Evolutionary conservation across 805 yeast genomes (phyloP), one percentile per base, ranked within the genome.

Genomic region (Komagataella mondaviorum): DNA sequence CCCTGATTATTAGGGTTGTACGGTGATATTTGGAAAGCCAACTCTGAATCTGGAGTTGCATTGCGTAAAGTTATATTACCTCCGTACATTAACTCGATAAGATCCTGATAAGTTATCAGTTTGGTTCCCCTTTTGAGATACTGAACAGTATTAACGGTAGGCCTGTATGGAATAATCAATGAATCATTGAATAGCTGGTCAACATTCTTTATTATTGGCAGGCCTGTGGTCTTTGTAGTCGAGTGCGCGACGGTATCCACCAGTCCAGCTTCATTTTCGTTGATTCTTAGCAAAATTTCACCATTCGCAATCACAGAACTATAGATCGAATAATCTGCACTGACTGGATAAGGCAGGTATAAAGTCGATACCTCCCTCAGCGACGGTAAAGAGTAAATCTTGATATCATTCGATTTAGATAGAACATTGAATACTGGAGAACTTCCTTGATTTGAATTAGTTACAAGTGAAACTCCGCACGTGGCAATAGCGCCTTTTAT

Each of bases 71-170:
- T 10, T 4, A 30, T 14, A 51, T 79, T 77, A 0, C 82, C 83
- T 1, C 97, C 97, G 4, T 85, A 87, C 44, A 91, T 72, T 47
- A 88, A 60, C 10, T 60, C 51, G 53, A 85, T 83, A 50, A 93
- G 70, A 55, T 87, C 95, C 1, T 74, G 71, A 20, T 75, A 63
- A 2, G 81, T 69, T n/a, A 83, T 74, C 54, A 75, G 72, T 17
- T 79, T 78, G 0, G 84, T 60, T 6, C 43, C 69, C 2, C 96
- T 96, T 56, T 83, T 79, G 6, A 93, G 87, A 93, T 96, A 86
- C 63, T 84, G 91, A 47, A 86, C 70, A 0, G 93, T 77, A 44
- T 88, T 79, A 6, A 87, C 79, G 4, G 78, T 73, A 2, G 99
- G 99, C 48, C 98, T 73, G 36, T 79, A 77, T 1, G 96, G 95